Percentiles rank a stretch among this genome's conserved stretches.
phyloP scores from a whole-genome alignment of 75 land plant genomes.

The Adiantum capillusveneris region DNA sequence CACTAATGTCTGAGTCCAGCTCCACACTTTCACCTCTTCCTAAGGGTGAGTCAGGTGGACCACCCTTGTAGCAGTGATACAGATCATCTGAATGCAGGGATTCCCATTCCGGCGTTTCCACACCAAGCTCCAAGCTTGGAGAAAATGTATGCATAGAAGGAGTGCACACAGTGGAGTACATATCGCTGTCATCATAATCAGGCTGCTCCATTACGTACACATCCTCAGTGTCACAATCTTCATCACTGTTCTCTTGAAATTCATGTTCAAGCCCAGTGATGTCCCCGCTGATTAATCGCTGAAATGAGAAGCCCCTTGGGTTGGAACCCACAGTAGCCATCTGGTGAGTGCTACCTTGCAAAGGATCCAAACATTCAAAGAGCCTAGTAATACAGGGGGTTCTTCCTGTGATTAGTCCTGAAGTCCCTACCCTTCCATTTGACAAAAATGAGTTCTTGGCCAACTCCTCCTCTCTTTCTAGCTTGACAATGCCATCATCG shows the following conservation, averaged over 20 bases:
- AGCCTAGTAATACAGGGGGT: no score
- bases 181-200: not conserved
- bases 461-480: no score
- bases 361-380: no score
- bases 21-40: no score
- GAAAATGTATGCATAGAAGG: not conserved
- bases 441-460: no score
- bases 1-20: no score
- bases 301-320: not conserved
- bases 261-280: slow-evolving; percentile 2
- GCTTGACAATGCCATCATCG: no score
- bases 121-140: not conserved
- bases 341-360: not conserved
- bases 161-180: not conserved
- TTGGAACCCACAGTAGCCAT: not conserved
- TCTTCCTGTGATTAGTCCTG: no score
- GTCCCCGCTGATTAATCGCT: slow-evolving; percentile 1
- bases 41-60: not conserved
- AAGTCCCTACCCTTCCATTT: no score
- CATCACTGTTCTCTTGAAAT: slow-evolving; percentile 2
- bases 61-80: not conserved
- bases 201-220: not conserved
- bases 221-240: not conserved
- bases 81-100: not conserved
- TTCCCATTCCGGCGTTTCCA: not conserved